Conservation (phyloP, 805 yeast species). For the Wickerhamiella dianesei region DNA sequence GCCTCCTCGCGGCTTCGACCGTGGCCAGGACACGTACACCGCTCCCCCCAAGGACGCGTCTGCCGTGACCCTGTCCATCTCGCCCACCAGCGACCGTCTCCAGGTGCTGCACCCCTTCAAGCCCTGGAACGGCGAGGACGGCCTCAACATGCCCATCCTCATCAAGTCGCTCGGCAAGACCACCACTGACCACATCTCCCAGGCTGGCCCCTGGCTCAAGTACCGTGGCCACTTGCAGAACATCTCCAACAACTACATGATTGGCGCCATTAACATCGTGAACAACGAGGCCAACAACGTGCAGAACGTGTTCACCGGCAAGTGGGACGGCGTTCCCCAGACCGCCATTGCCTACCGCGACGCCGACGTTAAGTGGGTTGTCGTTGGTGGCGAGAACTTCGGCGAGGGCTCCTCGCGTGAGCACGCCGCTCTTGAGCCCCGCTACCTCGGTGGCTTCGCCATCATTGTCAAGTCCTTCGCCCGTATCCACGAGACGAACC, state of each 20-base stretch:
- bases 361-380: conserved; percentile 88
- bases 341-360: conserved; percentile 92
- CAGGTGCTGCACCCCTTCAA: conserved; percentile 88
- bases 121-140: conserved; percentile 95
- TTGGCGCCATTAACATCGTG: conserved; percentile 97
- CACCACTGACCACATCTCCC: conserved; percentile 97
- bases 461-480: conserved; percentile 96
- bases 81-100: conserved; percentile 91
- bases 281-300: conserved; percentile 88
- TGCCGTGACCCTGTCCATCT: conserved; percentile 55
- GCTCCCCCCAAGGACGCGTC: conserved; percentile 89
- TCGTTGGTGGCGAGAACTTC: conserved; percentile 94
- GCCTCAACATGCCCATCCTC: conserved; percentile 76
- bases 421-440: conserved; percentile 99
- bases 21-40: conserved; percentile 91
- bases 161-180: conserved; percentile 96
- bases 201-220: conserved; percentile 99
- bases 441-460: conserved; percentile 97
- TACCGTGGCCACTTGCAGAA: conserved; percentile 99
- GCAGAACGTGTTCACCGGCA: conserved; percentile 84
- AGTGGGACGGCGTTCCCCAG: conserved; percentile 90
- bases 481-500: conserved; percentile 94
- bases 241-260: conserved; percentile 98
- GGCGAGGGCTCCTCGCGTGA: conserved; percentile 99
- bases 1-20: conserved; percentile 79